A percentile compares a stretch with the other conserved stretches of the same genome.
phyloP scores from a whole-genome alignment of 441 rosid species.

The Macaranga tanarius region DNA sequence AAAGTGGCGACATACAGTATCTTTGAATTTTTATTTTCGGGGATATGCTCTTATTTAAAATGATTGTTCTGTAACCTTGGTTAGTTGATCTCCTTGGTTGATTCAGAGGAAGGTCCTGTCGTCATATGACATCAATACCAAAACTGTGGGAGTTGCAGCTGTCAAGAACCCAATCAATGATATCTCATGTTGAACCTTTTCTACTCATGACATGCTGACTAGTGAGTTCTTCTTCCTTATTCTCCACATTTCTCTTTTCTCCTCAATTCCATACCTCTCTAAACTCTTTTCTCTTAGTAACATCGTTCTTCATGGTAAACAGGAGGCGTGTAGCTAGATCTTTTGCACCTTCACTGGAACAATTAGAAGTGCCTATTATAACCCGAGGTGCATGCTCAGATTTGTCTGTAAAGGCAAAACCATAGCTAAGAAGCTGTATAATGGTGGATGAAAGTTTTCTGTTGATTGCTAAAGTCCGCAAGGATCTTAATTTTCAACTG shows the following conservation, averaged over 20 bases:
- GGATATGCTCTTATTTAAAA: slow-evolving; percentile 6
- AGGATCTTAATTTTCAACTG: slow-evolving; percentile 8
- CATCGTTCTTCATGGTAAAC: slow-evolving; percentile 4
- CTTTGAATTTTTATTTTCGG: not conserved
- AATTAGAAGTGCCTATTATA: not conserved
- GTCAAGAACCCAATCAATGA: slow-evolving; percentile 44
- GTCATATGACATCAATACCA: slow-evolving; percentile 45
- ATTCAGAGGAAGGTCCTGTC: slow-evolving; percentile 56
- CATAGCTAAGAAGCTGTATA: not conserved
- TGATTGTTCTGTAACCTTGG: slow-evolving; percentile 29
- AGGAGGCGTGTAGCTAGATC: slow-evolving; percentile 4
- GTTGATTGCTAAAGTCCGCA: not conserved
- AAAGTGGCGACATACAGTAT: not conserved
- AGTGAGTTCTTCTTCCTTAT: slow-evolving; percentile 24
- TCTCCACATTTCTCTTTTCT: not conserved
- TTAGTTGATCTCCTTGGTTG: slow-evolving; percentile 42
- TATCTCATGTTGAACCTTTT: slow-evolving; percentile 40
- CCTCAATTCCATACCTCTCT: not conserved
- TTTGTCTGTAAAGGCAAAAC: not conserved
- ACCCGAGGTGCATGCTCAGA: not conserved
- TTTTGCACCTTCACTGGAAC: slow-evolving; percentile 7
- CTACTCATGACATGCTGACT: slow-evolving; percentile 27
- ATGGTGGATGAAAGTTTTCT: slow-evolving; percentile 8
- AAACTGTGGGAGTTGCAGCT: slow-evolving; percentile 43
- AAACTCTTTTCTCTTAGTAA: not conserved